Conservation (phyloP, 495 filamentous ascomycete genomes). For the Cercophora scortea region DNA sequence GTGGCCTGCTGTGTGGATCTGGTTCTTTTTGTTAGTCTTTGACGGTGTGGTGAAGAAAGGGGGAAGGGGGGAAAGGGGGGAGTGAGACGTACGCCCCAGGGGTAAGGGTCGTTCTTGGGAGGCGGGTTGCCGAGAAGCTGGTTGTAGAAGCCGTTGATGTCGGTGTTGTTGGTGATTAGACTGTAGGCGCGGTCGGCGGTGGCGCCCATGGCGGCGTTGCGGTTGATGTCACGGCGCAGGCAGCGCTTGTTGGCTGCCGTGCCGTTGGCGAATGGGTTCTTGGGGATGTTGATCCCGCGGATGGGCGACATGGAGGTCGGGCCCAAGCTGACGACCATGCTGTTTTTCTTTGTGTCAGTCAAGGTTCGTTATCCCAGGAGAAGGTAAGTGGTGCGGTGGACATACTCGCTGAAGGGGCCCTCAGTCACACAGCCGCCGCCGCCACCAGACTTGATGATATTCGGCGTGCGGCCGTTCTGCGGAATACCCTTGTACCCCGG, state of each 20-base stretch:
- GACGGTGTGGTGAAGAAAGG: not conserved
- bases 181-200: slow-evolving; percentile 13
- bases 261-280: slow-evolving; percentile 26
- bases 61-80: not conserved
- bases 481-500: slow-evolving; percentile 4
- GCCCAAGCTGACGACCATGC: slow-evolving; percentile 18
- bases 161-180: slow-evolving; percentile 36
- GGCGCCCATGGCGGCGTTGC: slow-evolving; percentile 39
- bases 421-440: slow-evolving; percentile 53
- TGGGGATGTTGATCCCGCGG: slow-evolving; percentile 5
- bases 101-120: slow-evolving; percentile 18
- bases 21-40: not conserved
- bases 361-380: not conserved
- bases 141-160: slow-evolving; percentile 47
- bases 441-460: slow-evolving; percentile 36
- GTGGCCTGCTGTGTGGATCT: slow-evolving; percentile 56
- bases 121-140: not conserved
- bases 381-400: not conserved
- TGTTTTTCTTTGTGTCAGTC: slow-evolving; percentile 16
- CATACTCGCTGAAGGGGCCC: slow-evolving; percentile 46
- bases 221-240: slow-evolving; percentile 56
- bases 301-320: not conserved
- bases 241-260: slow-evolving; percentile 52
- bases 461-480: slow-evolving; percentile 6
- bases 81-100: not conserved